Evolutionary conservation across 805 yeast species (phyloP).

Genomic region (Cyberlindnera xylosilytica): DNA sequence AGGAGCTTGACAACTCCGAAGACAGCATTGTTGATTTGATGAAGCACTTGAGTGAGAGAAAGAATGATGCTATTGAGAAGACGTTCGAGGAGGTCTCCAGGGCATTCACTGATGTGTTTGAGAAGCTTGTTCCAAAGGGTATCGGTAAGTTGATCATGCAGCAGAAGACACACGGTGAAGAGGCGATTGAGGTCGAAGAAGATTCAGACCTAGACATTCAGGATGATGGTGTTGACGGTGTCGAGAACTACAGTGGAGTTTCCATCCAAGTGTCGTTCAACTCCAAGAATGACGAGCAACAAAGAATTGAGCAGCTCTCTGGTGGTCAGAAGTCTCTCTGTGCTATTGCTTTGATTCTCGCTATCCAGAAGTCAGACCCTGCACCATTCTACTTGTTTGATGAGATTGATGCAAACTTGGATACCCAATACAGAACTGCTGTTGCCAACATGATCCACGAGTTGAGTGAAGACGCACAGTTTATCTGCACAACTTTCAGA

Average conservation of each 20-base stretch:
- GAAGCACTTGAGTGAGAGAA: conserved; percentile 65
- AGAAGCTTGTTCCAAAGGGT: conserved; percentile 79
- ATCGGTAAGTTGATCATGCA: conserved; percentile 70
- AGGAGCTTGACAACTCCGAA: conserved; percentile 67
- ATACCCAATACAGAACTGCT: conserved; percentile 84
- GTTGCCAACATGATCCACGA: conserved; percentile 74
- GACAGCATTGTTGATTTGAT: conserved; percentile 73
- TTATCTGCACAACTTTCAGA: conserved; percentile 93
- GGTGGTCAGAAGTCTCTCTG: conserved; percentile 98
- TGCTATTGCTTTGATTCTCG: conserved; percentile 89
- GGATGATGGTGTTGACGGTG: conserved; percentile 18
- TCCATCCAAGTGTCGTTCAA: conserved; percentile 88
- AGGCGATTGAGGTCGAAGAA: conserved; percentile 23
- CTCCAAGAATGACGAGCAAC: conserved; percentile 80
- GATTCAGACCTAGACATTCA: conserved; percentile 23
- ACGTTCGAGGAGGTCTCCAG: conserved; percentile 75
- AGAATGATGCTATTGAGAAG: conserved; percentile 74
- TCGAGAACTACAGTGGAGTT: conserved; percentile 71
- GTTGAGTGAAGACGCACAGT: conserved; percentile 73
- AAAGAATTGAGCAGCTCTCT: conserved; percentile 83
- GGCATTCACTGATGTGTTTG: conserved; percentile 73
- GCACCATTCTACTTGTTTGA: conserved; percentile 96
- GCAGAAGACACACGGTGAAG: conserved; percentile 10
- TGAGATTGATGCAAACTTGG: conserved; percentile 95
- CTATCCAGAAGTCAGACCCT: conserved; percentile 93